Conservation (phyloP, 108 stramenopile species). For the Cyclotella sp. region DNA sequence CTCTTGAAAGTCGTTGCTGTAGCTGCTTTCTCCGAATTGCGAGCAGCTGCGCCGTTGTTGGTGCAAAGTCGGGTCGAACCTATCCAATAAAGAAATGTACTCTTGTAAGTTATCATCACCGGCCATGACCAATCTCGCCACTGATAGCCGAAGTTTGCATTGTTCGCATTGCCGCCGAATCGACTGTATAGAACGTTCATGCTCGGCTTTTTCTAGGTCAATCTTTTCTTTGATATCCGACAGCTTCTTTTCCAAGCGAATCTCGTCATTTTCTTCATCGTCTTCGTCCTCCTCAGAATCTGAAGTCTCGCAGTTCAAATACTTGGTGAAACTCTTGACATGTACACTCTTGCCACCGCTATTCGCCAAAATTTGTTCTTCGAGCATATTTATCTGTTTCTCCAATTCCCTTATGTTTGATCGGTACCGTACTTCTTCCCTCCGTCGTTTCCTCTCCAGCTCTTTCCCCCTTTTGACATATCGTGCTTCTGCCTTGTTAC, state of each 20-base stretch:
- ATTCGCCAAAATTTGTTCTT: slow-evolving; percentile 31
- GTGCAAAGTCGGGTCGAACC: slow-evolving; percentile 21
- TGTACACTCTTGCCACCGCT: slow-evolving; percentile 17
- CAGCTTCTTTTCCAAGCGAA: slow-evolving; percentile 44
- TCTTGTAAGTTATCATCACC: slow-evolving; percentile 55
- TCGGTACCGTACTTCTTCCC: slow-evolving; percentile 32
- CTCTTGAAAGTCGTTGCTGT: background rate
- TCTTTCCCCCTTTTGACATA: slow-evolving; percentile 53
- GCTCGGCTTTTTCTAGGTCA: slow-evolving; percentile 43
- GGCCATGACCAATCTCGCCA: slow-evolving; percentile 53
- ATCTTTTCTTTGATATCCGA: slow-evolving; percentile 44
- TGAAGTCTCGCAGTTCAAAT: slow-evolving; percentile 26
- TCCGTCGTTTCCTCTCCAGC: slow-evolving; percentile 31
- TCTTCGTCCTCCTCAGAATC: slow-evolving; percentile 28
- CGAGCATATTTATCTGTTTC: slow-evolving; percentile 25
- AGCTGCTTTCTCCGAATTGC: background rate
- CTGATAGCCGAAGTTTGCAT: slow-evolving; percentile 43
- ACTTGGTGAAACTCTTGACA: background rate
- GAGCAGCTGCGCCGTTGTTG: slow-evolving; percentile 18
- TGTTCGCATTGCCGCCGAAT: slow-evolving; percentile 55
- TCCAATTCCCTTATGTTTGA: slow-evolving; percentile 38
- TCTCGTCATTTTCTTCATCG: slow-evolving; percentile 53
- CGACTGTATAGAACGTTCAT: slow-evolving; percentile 44
- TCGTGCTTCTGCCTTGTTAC: slow-evolving; percentile 46
- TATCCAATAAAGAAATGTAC: slow-evolving; percentile 45